Conservation (phyloP, 2,329 filamentous ascomycete genomes). For the Fusarium humuli region DNA sequence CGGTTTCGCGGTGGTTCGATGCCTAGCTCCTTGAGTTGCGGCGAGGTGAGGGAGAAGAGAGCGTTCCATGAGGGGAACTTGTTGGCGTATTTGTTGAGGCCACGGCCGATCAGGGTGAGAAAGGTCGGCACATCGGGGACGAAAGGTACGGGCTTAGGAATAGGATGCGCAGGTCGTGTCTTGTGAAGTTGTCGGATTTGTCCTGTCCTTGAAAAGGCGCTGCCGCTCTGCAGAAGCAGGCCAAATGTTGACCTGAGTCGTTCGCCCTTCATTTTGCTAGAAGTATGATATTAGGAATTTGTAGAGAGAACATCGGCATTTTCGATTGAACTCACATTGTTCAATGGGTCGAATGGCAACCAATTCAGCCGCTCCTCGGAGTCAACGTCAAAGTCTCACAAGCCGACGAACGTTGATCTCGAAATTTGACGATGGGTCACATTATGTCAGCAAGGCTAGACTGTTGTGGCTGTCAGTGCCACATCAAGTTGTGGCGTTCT, state of each 20-base stretch:
- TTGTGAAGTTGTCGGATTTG: slow-evolving; percentile 60
- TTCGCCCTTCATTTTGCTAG: slow-evolving; percentile 50
- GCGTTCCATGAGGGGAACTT: slow-evolving; percentile 94
- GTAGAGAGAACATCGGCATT: rapidly evolving
- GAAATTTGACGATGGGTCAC: slow-evolving; percentile 47
- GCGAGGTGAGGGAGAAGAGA: slow-evolving; percentile 83
- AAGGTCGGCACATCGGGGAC: slow-evolving; percentile 88
- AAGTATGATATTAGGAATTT: slow-evolving; percentile 12
- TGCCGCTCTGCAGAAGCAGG: slow-evolving; percentile 49
- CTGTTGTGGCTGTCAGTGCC: background rate
- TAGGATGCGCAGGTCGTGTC: slow-evolving; percentile 53
- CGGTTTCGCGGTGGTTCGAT: slow-evolving; percentile 86
- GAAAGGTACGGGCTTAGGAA: slow-evolving; percentile 82
- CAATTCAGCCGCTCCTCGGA: slow-evolving; percentile 33
- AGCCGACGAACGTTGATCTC: slow-evolving; percentile 37
- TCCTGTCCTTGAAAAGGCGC: slow-evolving; percentile 47
- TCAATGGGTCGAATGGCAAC: slow-evolving; percentile 40
- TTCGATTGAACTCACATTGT: slow-evolving; percentile 26
- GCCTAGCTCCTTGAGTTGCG: slow-evolving; percentile 83
- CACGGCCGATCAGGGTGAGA: slow-evolving; percentile 89
- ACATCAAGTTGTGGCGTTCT: slow-evolving; percentile 25
- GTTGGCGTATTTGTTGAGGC: slow-evolving; percentile 80
- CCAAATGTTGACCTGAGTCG: slow-evolving; percentile 50
- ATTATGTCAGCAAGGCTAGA: slow-evolving; percentile 52
- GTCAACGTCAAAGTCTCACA: slow-evolving; percentile 37